phyloP scores from a whole-genome alignment of 2,329 filamentous ascomycete species.

The Pseudogymnoascus pannorum region DNA sequence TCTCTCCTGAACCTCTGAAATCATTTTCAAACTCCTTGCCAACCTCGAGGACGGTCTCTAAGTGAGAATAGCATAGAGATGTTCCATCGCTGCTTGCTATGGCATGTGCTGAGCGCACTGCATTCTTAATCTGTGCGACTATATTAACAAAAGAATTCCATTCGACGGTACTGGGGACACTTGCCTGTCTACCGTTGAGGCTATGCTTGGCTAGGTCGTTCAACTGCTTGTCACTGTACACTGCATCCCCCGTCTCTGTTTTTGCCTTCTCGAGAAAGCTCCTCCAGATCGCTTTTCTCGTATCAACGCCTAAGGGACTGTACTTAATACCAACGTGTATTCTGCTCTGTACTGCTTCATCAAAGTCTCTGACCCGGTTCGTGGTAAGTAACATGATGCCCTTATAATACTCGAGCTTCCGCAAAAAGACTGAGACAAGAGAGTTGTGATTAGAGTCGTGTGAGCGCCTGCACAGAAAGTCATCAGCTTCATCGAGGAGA shows the following conservation, averaged over 20 bases:
- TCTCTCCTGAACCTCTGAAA: background rate
- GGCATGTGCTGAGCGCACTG: constrained; percentile 7
- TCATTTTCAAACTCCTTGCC: constrained; percentile 5
- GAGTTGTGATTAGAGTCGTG: constrained; percentile 32
- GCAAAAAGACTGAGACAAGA: constrained; percentile 37
- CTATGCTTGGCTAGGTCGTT: background rate
- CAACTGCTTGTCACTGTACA: background rate
- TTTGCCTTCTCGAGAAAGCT: constrained; percentile 10
- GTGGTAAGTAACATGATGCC: constrained; percentile 27
- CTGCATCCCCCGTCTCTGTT: background rate
- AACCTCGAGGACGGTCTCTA: constrained; percentile 1
- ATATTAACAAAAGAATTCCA: background rate
- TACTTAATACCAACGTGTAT: constrained; percentile 11
- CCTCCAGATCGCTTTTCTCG: constrained; percentile 11
- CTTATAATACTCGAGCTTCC: constrained; percentile 21
- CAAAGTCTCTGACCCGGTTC: constrained; percentile 17
- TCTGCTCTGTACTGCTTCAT: constrained; percentile 16
- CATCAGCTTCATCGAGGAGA: constrained; percentile 17
- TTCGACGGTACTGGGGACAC: background rate
- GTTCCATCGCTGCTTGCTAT: background rate
- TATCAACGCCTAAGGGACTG: constrained; percentile 3
- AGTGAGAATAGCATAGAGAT: background rate
- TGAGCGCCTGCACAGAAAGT: constrained; percentile 13
- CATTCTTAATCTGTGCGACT: constrained; percentile 8
- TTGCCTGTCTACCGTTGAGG: background rate